Evolutionary conservation across 129 eudicot species (phyloP).

Genomic region (Arctium lappa): DNA sequence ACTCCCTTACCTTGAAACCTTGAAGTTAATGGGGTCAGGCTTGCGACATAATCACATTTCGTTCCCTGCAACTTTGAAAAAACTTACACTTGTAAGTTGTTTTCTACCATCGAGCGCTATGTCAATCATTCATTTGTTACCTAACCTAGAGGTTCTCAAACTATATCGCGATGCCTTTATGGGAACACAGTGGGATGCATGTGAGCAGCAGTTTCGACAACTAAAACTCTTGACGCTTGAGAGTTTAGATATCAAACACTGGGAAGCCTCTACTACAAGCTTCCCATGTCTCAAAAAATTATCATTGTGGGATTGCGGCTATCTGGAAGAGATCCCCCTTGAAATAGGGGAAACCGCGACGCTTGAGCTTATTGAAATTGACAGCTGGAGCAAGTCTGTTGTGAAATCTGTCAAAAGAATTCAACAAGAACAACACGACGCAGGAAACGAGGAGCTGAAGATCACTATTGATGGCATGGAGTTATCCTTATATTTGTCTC

Average conservation of each 20-base stretch:
- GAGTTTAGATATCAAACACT: too few relatives aligned
- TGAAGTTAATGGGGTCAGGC: not conserved
- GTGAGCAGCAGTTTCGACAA: too few relatives aligned
- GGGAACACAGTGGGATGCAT: not conserved
- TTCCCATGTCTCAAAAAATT: conserved; percentile 11
- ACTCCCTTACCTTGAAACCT: not conserved
- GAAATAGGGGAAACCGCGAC: not conserved
- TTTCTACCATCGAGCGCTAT: not conserved
- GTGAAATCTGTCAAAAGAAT: not conserved
- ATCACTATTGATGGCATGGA: not conserved
- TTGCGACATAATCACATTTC: not conserved
- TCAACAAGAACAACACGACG: not conserved
- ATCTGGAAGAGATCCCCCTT: conserved; percentile 4
- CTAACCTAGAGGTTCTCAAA: conserved; percentile 6
- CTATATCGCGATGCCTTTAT: not conserved
- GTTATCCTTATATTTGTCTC: not conserved
- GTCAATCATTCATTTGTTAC: not conserved
- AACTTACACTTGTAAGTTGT: not conserved
- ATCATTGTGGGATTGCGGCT: not conserved
- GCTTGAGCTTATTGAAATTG: not conserved
- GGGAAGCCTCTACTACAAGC: not conserved
- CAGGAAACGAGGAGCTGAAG: not conserved
- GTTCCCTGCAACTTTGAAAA: not conserved
- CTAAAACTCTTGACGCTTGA: too few relatives aligned
- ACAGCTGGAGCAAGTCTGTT: not conserved